Base-by-base conservation (phyloP, 2,329 filamentous ascomycete species). In the Eutypella sp. region DNA sequence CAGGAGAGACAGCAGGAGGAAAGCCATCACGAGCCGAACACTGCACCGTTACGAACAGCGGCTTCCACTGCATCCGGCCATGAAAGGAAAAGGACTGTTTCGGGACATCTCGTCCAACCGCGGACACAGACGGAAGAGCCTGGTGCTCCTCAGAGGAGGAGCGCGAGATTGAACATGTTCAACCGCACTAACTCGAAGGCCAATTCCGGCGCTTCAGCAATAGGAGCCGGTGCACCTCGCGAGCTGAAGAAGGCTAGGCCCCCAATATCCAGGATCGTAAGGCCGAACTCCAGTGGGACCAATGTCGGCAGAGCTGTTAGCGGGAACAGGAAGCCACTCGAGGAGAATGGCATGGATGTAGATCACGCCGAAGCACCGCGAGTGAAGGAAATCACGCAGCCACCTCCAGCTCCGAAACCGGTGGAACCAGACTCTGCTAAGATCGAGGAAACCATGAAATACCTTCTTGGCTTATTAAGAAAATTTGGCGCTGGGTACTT, bases 31-130 rank as follows among this genome's bases (percentile, higher is more conserved):
- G 78, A 80, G 33, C 62, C 69, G 2, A 67, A 57, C 50, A 65
- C 55, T 45, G 62, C 53, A 40, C 59, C 57, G 41, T 63, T 56
- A 67, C 61, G 71, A 69, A 57, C 70, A 46, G 59, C 71, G 16
- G 61, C 50, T 38, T 44, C 67, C 51, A 55, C 72, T 50, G 50
- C 65, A 15, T 64, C 74, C 18, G 72, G 70, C 4, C 68, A 74
- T 13, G 87, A 91, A 49, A 82, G 90, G 63, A 97, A 96, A 69
- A 82, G 92, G 55, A 96, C 90, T 1, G 80, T 95, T n/a, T 96
- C 92, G 34, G 92, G 92, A 4, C 89, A 95, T 55, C 78, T 77
- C 13, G 79, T 78, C 41, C 78, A 66, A 50, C 71, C 71, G 41
- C 70, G 67, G 51, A 75, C 70, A 44, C 79, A 78, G 44, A 64